These are phyloP conservation scores for Solanum bulbocastanum DNA, from an alignment of 257 asterid species.

Conservation along the genomic window DNA sequence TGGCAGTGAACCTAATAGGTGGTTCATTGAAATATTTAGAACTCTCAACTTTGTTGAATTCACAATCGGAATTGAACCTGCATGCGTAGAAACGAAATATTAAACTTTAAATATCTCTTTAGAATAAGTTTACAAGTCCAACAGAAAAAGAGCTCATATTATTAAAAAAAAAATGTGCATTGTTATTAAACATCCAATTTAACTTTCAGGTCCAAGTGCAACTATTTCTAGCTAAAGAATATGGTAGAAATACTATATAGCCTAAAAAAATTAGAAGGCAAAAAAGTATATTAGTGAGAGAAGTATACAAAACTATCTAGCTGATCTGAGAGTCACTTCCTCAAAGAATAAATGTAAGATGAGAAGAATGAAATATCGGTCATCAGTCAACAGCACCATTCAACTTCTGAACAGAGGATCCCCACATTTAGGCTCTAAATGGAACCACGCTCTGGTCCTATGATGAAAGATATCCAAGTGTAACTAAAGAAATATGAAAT, in stretches of 20 bases:
- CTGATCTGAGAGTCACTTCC: not conserved
- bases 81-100: not conserved
- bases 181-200: not conserved
- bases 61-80: slow-evolving; percentile 59
- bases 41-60: slow-evolving; percentile 55
- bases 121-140: not conserved
- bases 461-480: not conserved
- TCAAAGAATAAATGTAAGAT: not conserved
- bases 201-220: not conserved
- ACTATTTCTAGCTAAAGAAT: not conserved
- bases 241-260: not conserved
- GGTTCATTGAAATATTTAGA: slow-evolving; percentile 74
- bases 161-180: not conserved
- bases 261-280: not conserved
- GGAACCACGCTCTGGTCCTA: not conserved
- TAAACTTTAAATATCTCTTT: not conserved
- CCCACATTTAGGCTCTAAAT: not conserved
- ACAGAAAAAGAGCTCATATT: not conserved
- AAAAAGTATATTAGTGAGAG: not conserved
- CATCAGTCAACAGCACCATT: not conserved
- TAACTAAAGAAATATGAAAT: not conserved
- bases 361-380: not conserved
- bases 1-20: slow-evolving; percentile 58
- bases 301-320: not conserved
- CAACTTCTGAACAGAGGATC: not conserved